Evolutionary conservation across 257 asterid genomes (phyloP).

Genomic region (Thymus quinquecostatus): DNA sequence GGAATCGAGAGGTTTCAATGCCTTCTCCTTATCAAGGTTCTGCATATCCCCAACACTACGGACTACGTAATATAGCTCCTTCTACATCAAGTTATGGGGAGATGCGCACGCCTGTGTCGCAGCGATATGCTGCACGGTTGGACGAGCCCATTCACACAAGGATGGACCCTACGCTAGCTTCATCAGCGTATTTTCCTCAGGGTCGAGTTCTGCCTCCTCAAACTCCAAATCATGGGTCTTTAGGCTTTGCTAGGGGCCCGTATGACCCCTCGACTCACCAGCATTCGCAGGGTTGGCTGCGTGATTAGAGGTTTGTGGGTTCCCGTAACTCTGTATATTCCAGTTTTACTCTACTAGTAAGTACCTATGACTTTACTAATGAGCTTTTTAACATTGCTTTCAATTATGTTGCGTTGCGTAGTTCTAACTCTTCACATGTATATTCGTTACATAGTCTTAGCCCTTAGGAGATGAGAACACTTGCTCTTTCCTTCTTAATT

Average conservation of each 20-base stretch:
- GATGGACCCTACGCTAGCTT: neutral
- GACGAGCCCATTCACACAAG: neutral
- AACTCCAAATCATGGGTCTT: constrained; percentile 22
- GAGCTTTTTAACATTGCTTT: no score
- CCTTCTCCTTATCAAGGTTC: neutral
- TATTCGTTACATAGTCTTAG: no score
- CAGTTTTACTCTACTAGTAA: no score
- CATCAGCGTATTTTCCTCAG: neutral
- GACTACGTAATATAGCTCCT: neutral
- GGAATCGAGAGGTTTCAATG: neutral
- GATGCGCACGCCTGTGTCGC: neutral
- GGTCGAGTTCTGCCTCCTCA: constrained; percentile 13
- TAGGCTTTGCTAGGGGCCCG: constrained; percentile 62
- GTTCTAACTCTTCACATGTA: no score
- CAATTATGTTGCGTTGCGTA: no score
- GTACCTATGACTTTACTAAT: no score
- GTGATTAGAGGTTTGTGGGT: constrained; percentile 42
- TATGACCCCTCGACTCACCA: constrained; percentile 36
- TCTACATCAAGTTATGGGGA: neutral
- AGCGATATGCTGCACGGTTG: neutral
- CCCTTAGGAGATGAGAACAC: no score
- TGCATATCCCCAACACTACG: neutral
- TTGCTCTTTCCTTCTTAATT: no score
- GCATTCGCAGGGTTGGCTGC: constrained; percentile 70
- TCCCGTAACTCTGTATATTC: neutral